phyloP scores from a whole-genome alignment of 2,329 filamentous ascomycete species.

The Ustilaginoidea virens region DNA sequence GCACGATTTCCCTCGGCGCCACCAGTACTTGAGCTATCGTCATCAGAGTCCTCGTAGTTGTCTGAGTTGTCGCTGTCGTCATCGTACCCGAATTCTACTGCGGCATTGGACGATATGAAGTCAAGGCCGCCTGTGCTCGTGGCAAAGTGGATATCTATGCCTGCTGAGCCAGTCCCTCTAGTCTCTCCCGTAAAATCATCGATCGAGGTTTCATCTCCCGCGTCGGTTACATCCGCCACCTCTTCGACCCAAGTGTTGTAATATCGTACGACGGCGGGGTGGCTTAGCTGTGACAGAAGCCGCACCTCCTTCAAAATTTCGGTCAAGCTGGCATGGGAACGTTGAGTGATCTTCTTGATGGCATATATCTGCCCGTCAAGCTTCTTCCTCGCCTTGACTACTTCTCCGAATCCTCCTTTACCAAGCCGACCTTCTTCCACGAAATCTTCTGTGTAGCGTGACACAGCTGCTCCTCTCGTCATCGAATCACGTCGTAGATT shows the following conservation, averaged over 20 bases:
- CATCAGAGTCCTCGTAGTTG: conserved; percentile 31
- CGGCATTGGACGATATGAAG: conserved; percentile 78
- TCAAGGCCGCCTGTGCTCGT: conserved; percentile 71
- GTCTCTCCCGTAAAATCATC: conserved; percentile 27
- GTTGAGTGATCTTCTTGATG: conserved; percentile 88
- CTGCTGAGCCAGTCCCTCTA: conserved; percentile 22
- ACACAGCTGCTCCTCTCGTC: conserved; percentile 35
- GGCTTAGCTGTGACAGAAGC: conserved; percentile 80
- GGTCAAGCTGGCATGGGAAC: conserved; percentile 61
- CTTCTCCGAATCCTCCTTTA: conserved; percentile 89
- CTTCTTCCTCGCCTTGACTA: conserved; percentile 89
- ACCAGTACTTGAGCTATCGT: conserved; percentile 21
- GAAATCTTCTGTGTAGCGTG: conserved; percentile 79
- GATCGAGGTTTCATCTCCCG: conserved; percentile 40
- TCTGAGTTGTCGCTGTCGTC: conserved; percentile 28
- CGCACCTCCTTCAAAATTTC: conserved; percentile 77
- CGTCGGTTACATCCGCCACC: conserved; percentile 33
- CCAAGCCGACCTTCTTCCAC: conserved; percentile 78
- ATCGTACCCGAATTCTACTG: conserved; percentile 64
- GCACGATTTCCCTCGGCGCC: conserved; percentile 14
- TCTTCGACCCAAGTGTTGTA: conserved; percentile 93
- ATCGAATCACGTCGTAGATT: conserved; percentile 48
- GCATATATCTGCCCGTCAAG: conserved; percentile 88
- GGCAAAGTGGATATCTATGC: conserved; percentile 40
- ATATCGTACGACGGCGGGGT: conserved; percentile 75